Evolutionary conservation across 805 yeast species (phyloP).

Genomic region (Starmerella etchellsii): DNA sequence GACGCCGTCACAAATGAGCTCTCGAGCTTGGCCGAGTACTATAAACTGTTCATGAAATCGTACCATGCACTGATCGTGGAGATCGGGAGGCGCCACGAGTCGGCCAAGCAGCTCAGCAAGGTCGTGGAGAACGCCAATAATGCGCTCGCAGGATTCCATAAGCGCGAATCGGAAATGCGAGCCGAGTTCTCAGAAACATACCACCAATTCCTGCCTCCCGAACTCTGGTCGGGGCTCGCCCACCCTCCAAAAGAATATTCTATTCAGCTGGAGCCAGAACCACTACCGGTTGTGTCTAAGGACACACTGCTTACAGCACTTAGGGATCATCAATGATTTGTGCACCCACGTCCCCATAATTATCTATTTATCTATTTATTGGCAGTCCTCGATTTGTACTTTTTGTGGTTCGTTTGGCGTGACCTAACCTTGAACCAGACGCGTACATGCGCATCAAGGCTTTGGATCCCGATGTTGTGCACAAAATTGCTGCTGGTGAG

Average conservation of each 20-base stretch:
- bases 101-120: conserved; percentile 32
- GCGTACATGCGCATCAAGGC: conserved; percentile 9
- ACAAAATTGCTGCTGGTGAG: conserved; percentile 94
- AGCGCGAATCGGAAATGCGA: conserved; percentile 35
- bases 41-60: conserved; percentile 37
- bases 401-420: not conserved
- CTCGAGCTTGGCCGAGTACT: conserved; percentile 36
- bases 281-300: conserved; percentile 17
- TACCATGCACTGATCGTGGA: conserved; percentile 43
- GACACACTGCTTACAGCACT: conserved; percentile 3
- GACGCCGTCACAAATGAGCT: conserved; percentile 27
- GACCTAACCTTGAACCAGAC: not conserved
- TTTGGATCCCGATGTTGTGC: conserved; percentile 62
- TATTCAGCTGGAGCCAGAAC: conserved; percentile 14
- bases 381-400: no score
- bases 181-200: conserved; percentile 34
- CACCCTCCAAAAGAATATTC: conserved; percentile 25
- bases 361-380: not conserved
- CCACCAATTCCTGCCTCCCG: conserved; percentile 46
- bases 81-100: conserved; percentile 36
- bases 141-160: conserved; percentile 30
- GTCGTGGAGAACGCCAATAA: conserved; percentile 33
- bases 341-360: not conserved
- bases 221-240: conserved; percentile 37
- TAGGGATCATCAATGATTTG: not conserved